phyloP scores from a whole-genome alignment of 2,329 filamentous ascomycete species.

The Cladosporium cucumerinum region DNA sequence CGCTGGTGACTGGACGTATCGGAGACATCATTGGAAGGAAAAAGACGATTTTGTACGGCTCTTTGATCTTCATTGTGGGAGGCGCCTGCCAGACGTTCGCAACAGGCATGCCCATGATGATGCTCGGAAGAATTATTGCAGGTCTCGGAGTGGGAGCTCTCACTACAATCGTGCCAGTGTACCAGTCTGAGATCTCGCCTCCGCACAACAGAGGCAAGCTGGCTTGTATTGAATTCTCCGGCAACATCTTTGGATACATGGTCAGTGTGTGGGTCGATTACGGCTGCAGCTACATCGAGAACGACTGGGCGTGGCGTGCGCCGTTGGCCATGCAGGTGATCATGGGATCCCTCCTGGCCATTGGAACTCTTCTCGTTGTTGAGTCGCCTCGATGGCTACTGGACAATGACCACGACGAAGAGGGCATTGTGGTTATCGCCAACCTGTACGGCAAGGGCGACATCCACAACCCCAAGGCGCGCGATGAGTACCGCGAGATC shows the following conservation, averaged over 20 bases:
- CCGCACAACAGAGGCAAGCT: conserved; percentile 94
- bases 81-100: conserved; percentile 82
- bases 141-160: conserved; percentile 51
- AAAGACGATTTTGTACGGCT: conserved; percentile 89
- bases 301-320: conserved; percentile 82
- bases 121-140: conserved; percentile 49
- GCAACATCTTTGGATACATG: conserved; percentile 93
- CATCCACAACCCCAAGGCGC: conserved; percentile 86
- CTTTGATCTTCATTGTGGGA: conserved; percentile 78
- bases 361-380: conserved; percentile 88
- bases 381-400: conserved; percentile 97
- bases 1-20: conserved; percentile 77
- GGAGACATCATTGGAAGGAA: conserved; percentile 89
- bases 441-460: conserved; percentile 96
- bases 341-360: conserved; percentile 81
- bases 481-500: conserved; percentile 96
- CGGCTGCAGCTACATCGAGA: conserved; percentile 86
- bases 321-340: conserved; percentile 89
- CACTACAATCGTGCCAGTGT: conserved; percentile 52
- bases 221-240: conserved; percentile 96
- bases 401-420: conserved; percentile 96
- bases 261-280: conserved; percentile 99
- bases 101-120: conserved; percentile 83
- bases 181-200: conserved; percentile 65
- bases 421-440: conserved; percentile 96